Base-by-base conservation (phyloP, 1,284 basidiomycete genomes). In the Ustilago sp. region DNA sequence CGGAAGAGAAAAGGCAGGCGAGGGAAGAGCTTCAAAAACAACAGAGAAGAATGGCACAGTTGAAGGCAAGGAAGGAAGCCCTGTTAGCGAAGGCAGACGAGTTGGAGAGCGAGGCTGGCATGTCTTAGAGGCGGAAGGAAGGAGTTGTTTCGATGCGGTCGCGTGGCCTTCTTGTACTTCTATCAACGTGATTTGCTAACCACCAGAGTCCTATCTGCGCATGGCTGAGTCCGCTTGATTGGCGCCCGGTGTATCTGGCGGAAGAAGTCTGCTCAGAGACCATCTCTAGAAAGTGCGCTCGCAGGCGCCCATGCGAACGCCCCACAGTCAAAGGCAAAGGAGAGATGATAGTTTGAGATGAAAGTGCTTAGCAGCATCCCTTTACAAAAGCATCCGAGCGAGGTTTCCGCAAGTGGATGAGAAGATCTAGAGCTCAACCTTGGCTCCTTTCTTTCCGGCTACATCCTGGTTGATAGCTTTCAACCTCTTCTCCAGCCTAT, bases 401-500 rank as follows among this genome's bases (percentile, higher is more conserved):
- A 11, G n/a, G n/a, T 15, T 8, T 8, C 23, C 23, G 45, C 23
- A 28, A 15, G n/a, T 23, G n/a, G 15, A 28, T 34, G 35, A 7
- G 4, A 32, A 35, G 6, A 13, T 47, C 62, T 51, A 73, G 17
- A 73, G 62, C 65, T 68, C 70, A 4, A 60, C 41, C n/a, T 67
- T 64, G 3, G 23, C 39, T 19, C 31, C 31, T 34, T 57, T 52
- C 38, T 61, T 38, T 32, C 17, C 50, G 31, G 59, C 59, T 1
- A 35, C 57, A 23, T 39, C 19, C 38, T 57, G 34, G 32, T 61
- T 64, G 19, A 67, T 51, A 38, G 59, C 69, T 54, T 59, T 68
- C 48, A 80, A 59, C 17, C 64, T 43, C 53, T 88, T 86, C 67
- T 89, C 87, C 36, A 92, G 86, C 23, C 79, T 61, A 50, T 85